These are phyloP conservation scores for Kwoniella dendrophila DNA, from an alignment of 768 basidiomycete species.

Conservation along the genomic window DNA sequence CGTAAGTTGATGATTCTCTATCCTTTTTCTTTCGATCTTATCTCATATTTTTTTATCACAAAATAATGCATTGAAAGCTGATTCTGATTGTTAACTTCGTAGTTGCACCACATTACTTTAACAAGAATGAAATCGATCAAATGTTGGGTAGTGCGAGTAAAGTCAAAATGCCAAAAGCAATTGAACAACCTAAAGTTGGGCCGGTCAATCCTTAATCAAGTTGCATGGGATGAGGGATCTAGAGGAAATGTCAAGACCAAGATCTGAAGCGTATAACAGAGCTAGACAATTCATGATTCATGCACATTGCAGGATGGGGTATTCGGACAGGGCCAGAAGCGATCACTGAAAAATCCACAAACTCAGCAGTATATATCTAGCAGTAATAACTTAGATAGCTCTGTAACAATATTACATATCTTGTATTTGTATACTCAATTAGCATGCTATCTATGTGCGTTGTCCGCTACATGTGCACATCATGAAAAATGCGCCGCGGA, in stretches of 20 bases:
- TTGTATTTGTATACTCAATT: no score
- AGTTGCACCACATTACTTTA: slow-evolving; percentile 98
- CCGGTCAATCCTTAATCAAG: slow-evolving; percentile 34
- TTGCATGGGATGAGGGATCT: not conserved
- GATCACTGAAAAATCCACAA: no score
- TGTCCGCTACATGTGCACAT: no score
- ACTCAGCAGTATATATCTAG: no score
- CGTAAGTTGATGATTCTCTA: slow-evolving; percentile 60
- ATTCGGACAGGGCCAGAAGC: no score
- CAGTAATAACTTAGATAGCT: no score
- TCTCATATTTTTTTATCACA: not conserved
- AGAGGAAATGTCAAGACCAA: not conserved
- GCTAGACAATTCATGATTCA: no score
- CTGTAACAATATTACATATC: no score
- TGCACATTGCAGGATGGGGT: no score
- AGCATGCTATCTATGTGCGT: no score
- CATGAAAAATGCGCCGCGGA: no score
- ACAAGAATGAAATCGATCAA: slow-evolving; percentile 59
- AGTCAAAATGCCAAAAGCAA: slow-evolving; percentile 92
- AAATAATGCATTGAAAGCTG: not conserved
- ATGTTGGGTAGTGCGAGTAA: slow-evolving; percentile 43
- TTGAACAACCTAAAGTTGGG: slow-evolving; percentile 50
- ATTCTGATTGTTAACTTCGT: slow-evolving; percentile 6
- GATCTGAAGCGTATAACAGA: no score
- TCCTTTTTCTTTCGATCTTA: not conserved